Base-by-base conservation (phyloP, 176 grass and related monocot genomes). In the Puya raimondii region DNA sequence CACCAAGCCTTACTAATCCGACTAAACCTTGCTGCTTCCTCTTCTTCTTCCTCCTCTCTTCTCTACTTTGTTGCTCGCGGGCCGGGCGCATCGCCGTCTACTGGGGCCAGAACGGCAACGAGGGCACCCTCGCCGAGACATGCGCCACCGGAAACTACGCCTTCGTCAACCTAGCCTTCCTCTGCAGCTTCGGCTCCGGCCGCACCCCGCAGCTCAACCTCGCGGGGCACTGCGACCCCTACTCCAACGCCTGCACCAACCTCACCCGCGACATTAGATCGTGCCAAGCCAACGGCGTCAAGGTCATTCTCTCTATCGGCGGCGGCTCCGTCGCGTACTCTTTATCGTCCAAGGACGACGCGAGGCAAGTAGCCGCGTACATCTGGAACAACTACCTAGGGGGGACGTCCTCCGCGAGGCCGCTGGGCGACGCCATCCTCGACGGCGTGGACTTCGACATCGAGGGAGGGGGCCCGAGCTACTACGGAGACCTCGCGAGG, bases 221-320 rank as follows among this genome's bases (percentile, higher is more conserved):
- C 15, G 74, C 83, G 0, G 85, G 89, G 9, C 90, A 88, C 77
- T 88, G 89, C 70, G 68, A 92, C 20, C 85, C 89, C 16, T 80
- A 72, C 64, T 77, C 72, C 22, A 12, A 77, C 2, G 73, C 72
- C 15, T 88, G 89, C 82, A 81, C 83, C 74, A 64, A 66, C 73
- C 85, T 92, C 23, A 81, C 53, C 64, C 9, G 49, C 23, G 82
- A 88, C 54, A 83, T 92, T 67, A 66, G 9, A 13, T 54, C 26
- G 2, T 92, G 89, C 70, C 90, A 88, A 33, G 21, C 68, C 54
- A 61, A 53, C 66, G 80, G 80, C 33, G 72, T 92, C 78, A 88
- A 81, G 76, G 80, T 93, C 66, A 58, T 93, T 54, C 90, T 88
- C 49, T 93, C 86, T 65, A 75, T 93, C 16, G 90, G 86, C 17